Percentiles rank a stretch among this genome's conserved stretches.
These are phyloP conservation scores for Zoysia japonica DNA, from an alignment of 176 grass and related monocot species.

Conservation along the genomic window DNA sequence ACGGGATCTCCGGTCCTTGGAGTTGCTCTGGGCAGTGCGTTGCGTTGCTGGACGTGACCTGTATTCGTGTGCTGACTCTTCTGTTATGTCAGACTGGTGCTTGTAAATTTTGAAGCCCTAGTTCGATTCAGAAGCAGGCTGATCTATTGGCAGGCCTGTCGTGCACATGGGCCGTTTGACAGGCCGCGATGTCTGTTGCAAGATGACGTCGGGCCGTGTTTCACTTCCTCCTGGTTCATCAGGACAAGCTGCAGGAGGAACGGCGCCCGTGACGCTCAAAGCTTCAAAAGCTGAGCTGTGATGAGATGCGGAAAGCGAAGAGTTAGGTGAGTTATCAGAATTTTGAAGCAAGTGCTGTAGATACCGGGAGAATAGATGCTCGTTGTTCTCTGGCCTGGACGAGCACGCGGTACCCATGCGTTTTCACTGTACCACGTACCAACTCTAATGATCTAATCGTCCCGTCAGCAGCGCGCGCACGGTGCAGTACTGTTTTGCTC, in stretches of 20 bases:
- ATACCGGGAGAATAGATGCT: constrained; percentile 21
- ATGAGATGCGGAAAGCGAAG: neutral
- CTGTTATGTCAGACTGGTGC: constrained; percentile 8
- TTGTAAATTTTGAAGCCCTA: neutral
- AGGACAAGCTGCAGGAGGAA: too few species aligned
- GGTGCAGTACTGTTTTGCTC: too few species aligned
- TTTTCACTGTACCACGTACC: constrained; percentile 3
- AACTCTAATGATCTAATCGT: too few species aligned
- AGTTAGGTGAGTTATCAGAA: constrained; percentile 4
- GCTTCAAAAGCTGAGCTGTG: neutral
- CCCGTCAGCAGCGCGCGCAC: too few species aligned
- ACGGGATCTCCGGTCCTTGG: too few species aligned
- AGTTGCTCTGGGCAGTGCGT: neutral
- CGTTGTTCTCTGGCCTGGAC: neutral
- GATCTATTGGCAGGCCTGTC: too few species aligned
- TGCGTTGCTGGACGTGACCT: neutral
- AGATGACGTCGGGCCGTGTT: too few species aligned
- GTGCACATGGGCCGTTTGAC: too few species aligned
- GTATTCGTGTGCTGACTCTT: neutral
- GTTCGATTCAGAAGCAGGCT: constrained; percentile 1
- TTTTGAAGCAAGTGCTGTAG: neutral
- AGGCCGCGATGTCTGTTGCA: too few species aligned
- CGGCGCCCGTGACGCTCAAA: neutral
- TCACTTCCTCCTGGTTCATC: too few species aligned
- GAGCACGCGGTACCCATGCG: neutral